These are phyloP conservation scores for Nemania sp. DNA, from an alignment of 2,329 filamentous ascomycete genomes.

Conservation along the genomic window DNA sequence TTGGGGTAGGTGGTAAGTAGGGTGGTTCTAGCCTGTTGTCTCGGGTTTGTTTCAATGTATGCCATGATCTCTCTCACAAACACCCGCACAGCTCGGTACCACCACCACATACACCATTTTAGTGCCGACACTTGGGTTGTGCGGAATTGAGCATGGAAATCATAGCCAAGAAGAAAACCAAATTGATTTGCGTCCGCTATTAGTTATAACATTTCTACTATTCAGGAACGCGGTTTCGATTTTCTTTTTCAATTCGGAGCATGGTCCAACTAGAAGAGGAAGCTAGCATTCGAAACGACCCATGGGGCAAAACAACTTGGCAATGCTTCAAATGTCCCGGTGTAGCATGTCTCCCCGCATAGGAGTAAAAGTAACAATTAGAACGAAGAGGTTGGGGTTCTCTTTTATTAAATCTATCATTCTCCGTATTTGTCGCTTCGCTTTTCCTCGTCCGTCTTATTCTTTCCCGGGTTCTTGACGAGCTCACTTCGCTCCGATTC, in stretches of 20 bases:
- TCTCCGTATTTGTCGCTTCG: conserved; percentile 1
- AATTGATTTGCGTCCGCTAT: not conserved
- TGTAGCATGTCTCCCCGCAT: not conserved
- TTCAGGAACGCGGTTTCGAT: not conserved
- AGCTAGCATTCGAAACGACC: conserved; percentile 18
- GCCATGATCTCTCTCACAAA: not conserved
- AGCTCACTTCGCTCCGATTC: conserved; percentile 29
- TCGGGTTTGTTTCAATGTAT: conserved; percentile 16
- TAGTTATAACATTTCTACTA: not conserved
- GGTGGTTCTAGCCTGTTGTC: conserved; percentile 11
- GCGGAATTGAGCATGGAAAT: not conserved
- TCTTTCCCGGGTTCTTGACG: conserved; percentile 41
- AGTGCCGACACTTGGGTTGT: not conserved
- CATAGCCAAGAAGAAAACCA: not conserved
- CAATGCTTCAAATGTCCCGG: conserved; percentile 8
- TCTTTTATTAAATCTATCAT: not conserved
- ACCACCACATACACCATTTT: not conserved
- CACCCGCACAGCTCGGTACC: not conserved
- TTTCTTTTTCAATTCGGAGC: not conserved
- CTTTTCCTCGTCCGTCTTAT: conserved; percentile 17
- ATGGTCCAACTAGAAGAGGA: not conserved
- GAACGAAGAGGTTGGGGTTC: not conserved
- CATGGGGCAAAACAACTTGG: conserved; percentile 2
- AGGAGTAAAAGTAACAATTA: not conserved
- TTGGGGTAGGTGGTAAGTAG: not conserved